phyloP scores from a whole-genome alignment of 2,329 filamentous ascomycete genomes.

The Lecanicillium sp. region DNA sequence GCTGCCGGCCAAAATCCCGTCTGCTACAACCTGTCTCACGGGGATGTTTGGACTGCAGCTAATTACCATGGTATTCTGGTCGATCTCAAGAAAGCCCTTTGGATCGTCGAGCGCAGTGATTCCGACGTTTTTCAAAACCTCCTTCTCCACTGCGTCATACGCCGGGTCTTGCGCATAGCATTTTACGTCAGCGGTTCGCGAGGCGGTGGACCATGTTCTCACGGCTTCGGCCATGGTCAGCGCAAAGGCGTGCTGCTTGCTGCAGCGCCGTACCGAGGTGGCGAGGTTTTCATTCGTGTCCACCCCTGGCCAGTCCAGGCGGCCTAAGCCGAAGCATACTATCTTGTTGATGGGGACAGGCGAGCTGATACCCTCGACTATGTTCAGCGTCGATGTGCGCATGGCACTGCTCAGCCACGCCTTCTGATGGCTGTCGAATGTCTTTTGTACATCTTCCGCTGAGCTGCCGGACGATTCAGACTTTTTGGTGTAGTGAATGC shows the following conservation, averaged over 20 bases:
- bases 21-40: constrained; percentile 15
- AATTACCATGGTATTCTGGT: constrained; percentile 13
- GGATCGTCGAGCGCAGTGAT: constrained; percentile 10
- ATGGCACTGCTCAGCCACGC: too few species aligned
- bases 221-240: constrained; percentile 6
- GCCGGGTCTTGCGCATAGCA: constrained; percentile 11
- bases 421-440: too few species aligned
- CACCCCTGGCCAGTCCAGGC: neutral
- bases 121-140: constrained; percentile 1
- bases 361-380: too few species aligned
- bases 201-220: too few species aligned
- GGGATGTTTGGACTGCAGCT: constrained; percentile 11
- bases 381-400: too few species aligned
- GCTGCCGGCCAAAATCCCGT: constrained; percentile 13
- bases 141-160: constrained; percentile 6
- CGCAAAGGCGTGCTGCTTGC: constrained; percentile 16
- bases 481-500: too few species aligned
- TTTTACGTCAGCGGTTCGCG: neutral
- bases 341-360: constrained; percentile 1
- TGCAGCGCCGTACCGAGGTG: neutral
- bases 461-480: too few species aligned
- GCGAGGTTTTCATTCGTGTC: neutral
- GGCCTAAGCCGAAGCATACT: constrained; percentile 5
- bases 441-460: too few species aligned
- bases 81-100: constrained; percentile 12